Percentiles rank a stretch among this genome's conserved stretches.
phyloP scores from a whole-genome alignment of 345 rosid species.

The Turritis glabra region DNA sequence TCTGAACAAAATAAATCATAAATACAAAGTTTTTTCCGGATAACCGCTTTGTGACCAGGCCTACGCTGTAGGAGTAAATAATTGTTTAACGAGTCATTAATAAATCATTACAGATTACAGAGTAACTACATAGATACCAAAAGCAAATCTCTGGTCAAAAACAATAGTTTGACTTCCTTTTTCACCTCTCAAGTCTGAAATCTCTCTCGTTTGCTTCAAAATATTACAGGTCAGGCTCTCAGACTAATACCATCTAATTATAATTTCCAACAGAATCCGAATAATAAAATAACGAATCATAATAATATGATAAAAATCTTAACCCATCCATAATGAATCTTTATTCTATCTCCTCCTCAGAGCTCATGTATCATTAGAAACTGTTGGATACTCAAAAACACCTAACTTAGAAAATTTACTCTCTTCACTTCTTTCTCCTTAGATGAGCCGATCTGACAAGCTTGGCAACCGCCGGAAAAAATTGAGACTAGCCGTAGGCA shows the following conservation, averaged over 20 bases:
- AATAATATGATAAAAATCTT: conserved; percentile 10
- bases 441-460: conserved; percentile 85
- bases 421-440: background rate
- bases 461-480: conserved; percentile 95
- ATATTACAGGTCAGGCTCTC: conserved; percentile 18
- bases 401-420: conserved; percentile 21
- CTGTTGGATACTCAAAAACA: conserved; percentile 26
- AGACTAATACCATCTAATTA: background rate
- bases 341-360: conserved; percentile 24
- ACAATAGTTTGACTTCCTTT: conserved; percentile 15
- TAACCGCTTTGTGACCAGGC: too few relatives aligned
- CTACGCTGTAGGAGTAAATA: too few relatives aligned
- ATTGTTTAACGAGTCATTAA: background rate
- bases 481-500: conserved; percentile 87
- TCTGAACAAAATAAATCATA: too few relatives aligned
- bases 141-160: conserved; percentile 5
- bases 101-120: conserved; percentile 12
- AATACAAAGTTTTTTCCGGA: too few relatives aligned
- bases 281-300: conserved; percentile 30
- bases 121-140: background rate
- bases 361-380: conserved; percentile 14
- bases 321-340: conserved; percentile 31
- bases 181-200: background rate
- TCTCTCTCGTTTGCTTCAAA: conserved; percentile 16
- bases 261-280: background rate